Evolutionary conservation across 805 yeast genomes (phyloP), one percentile per base, ranked within the genome.

Genomic region (Nakazawaea ishiwadae): DNA sequence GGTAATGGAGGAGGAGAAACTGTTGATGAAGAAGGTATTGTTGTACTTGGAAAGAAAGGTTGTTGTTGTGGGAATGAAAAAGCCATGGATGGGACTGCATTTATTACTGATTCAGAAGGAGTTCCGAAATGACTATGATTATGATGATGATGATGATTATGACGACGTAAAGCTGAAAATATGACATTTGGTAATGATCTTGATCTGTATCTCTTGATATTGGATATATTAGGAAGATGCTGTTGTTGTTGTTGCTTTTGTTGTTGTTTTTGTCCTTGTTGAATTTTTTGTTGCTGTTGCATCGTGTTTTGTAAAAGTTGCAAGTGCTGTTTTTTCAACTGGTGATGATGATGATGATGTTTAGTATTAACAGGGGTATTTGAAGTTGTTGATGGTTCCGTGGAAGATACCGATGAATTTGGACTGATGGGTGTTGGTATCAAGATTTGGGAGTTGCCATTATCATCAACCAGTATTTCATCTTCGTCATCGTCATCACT

Each of bases 1-100:
- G 96, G 96, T 37, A 81, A 59, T 5, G 79, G 73, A 5, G 40
- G 45, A 10, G 37, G 31, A 12, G 36, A 17, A 31, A 52, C 69
- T 5, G 62, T 63, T 39, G 62, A 69, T 11, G 31, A 38, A 2
- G 50, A 54, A 29, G 46, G n/a, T n/a, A 58, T 65, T 24, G 66
- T 67, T 26, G 24, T 28, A 14, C 16, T 20, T 15, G 44, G 40
- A 29, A 36, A 36, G 14, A 36, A 36, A n/a, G 39, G 37, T 30
- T 42, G 44, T 31, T 42, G 44, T 32, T 31, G 44, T 5, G 44
- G 37, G 32, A 42, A 42, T 15, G 36, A 18, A 23, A 37, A 27
- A 3, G 37, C 40, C 44, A 42, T 42, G 5, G 44, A 42, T 12
- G 44, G 44, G 10, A 42, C 40, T 7, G 40, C 40, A 27, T 42